Base-by-base conservation (phyloP, 2,329 filamentous ascomycete genomes). In the Geosmithia flava region DNA sequence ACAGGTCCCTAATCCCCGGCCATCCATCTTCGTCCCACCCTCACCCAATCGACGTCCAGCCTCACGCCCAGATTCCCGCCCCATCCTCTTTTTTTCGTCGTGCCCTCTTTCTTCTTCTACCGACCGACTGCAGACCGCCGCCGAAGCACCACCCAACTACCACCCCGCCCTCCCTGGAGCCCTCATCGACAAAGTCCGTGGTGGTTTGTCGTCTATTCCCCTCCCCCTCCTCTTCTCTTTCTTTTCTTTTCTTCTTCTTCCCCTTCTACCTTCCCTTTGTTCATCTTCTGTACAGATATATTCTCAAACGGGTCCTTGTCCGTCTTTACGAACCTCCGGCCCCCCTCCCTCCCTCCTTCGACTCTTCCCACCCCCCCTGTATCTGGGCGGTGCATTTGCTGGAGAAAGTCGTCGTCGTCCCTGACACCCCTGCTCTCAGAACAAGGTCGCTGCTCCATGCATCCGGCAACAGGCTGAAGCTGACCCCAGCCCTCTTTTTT, bases 391-490 rank as follows among this genome's bases (percentile, higher is more conserved):
- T 27, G 23, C 23, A 27, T 27, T 27, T 27, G 23, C 23, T 27
- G 39, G 23, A 27, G 23, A 27, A 27, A 27, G 23, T 8, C 8
- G 23, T 27, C 8, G 23, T 27, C 23, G 23, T 27, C 23, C 23
- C 23, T 27, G 23, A 27, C 23, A 33, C 45, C 29, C 45, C 27
- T 20, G 45, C 45, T 46, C 11, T 40, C 37, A 30, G 10, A 30
- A 30, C 7, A 33, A 17, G 29, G 30, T 13, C 30, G 15, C 27
- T 17, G n/a, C 37, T 41, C 45, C 45, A 47, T 47, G 45, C 45
- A 33, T 33, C 39, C 45, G 45, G 45, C 16, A 47, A 23, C 45
- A 47, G 45, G 33, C 45, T 47, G 45, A 47, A 42, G 27, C 44
- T 17, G 27, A 45, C 44, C 44, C 44, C 44, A 45, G 44, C 44